Conservation (phyloP, 1,139 yeast species). For the Zygoascus meyerae region DNA sequence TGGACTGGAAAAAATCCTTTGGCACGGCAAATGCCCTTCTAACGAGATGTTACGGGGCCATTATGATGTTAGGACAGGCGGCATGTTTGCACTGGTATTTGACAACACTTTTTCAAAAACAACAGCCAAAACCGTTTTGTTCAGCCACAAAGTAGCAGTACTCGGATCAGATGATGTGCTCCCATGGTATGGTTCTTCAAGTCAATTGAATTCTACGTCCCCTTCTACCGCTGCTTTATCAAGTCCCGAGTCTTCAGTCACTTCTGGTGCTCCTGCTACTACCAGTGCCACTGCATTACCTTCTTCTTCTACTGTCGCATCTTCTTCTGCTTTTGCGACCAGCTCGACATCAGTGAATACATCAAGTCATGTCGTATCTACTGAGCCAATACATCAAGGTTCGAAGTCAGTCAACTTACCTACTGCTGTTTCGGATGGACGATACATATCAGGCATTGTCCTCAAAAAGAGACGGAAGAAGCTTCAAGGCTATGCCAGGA, state of each 20-base stretch:
- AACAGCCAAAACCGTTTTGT: slow-evolving; percentile 72
- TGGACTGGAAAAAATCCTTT: slow-evolving; percentile 33
- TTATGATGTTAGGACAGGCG: slow-evolving; percentile 46
- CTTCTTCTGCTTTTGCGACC: slow-evolving; percentile 4
- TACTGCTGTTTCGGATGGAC: slow-evolving; percentile 25
- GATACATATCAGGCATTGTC: slow-evolving; percentile 59
- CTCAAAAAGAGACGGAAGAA: slow-evolving; percentile 75
- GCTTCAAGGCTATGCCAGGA: slow-evolving; percentile 78
- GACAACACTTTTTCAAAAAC: slow-evolving; percentile 90
- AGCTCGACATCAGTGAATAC: neutral
- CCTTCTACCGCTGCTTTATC: neutral
- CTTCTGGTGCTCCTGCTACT: neutral
- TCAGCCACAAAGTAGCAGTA: slow-evolving; percentile 45
- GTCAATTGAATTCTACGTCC: neutral
- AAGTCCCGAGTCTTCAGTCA: neutral
- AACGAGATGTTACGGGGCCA: slow-evolving; percentile 46
- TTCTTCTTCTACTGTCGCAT: neutral
- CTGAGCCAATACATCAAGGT: slow-evolving; percentile 9
- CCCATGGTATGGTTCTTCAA: neutral
- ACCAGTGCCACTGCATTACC: neutral
- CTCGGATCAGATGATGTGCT: slow-evolving; percentile 1
- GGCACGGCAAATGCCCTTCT: slow-evolving; percentile 35
- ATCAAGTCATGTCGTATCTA: slow-evolving; percentile 2
- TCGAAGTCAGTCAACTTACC: slow-evolving; percentile 9
- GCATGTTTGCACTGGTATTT: slow-evolving; percentile 79